phyloP scores from a whole-genome alignment of 768 basidiomycete species.

The Boletales sp. region DNA sequence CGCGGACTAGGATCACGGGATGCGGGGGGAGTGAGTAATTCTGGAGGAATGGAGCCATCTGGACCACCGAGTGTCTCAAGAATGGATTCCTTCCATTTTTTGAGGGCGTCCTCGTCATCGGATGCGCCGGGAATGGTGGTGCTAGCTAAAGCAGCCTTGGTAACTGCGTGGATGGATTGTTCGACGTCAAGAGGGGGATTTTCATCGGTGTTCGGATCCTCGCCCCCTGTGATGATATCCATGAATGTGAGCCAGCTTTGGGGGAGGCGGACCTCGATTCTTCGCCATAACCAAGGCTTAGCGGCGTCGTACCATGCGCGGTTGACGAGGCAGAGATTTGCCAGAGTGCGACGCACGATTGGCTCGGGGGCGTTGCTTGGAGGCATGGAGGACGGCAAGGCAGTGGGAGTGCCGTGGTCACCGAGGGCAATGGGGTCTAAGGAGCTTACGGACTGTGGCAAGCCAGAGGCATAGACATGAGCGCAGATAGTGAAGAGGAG shows the following conservation, averaged over 20 bases:
- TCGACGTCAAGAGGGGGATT: constrained; percentile 63
- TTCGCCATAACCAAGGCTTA: constrained; percentile 86
- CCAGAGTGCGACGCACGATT: constrained; percentile 59
- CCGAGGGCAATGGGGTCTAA: constrained; percentile 65
- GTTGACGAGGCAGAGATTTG: constrained; percentile 72
- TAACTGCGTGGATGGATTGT: constrained; percentile 63
- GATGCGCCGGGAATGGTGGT: constrained; percentile 32
- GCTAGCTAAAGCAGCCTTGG: constrained; percentile 56
- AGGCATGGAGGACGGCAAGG: constrained; percentile 71
- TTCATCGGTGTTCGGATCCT: constrained; percentile 46
- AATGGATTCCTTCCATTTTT: constrained; percentile 58
- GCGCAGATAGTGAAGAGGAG: constrained; percentile 71
- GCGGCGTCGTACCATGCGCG: constrained; percentile 77
- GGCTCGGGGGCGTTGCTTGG: constrained; percentile 68
- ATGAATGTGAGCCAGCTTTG: constrained; percentile 82
- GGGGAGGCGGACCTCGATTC: constrained; percentile 78
- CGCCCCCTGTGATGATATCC: constrained; percentile 73
- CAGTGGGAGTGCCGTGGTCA: constrained; percentile 47
- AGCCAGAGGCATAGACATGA: constrained; percentile 61
- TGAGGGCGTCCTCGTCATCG: constrained; percentile 39
- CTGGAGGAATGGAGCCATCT: constrained; percentile 67
- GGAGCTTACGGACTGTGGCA: constrained; percentile 50
- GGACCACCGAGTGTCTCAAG: constrained; percentile 57
- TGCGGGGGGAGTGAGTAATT: constrained; percentile 72
- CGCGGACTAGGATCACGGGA: constrained; percentile 83